phyloP scores from a whole-genome alignment of 2,329 filamentous ascomycete genomes.

The Talaromyces sp. region DNA sequence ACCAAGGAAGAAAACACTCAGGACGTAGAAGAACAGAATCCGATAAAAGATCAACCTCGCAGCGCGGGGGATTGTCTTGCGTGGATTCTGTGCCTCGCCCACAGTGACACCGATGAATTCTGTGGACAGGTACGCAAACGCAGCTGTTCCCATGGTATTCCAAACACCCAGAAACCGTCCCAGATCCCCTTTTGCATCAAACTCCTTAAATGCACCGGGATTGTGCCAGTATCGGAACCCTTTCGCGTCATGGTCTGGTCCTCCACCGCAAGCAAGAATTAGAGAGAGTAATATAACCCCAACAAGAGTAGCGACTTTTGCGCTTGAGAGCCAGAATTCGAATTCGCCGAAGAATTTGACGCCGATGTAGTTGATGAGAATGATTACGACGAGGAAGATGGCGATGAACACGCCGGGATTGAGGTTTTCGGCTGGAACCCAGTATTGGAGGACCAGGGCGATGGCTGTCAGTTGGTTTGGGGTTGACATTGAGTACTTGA shows the following conservation, averaged over 20 bases:
- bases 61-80: constrained; percentile 68
- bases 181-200: constrained; percentile 40
- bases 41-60: constrained; percentile 76
- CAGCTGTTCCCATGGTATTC: constrained; percentile 67
- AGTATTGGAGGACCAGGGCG: constrained; percentile 61
- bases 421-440: constrained; percentile 54
- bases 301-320: constrained; percentile 61
- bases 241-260: constrained; percentile 51
- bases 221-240: constrained; percentile 64
- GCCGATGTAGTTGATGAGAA: constrained; percentile 58
- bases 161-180: constrained; percentile 61
- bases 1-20: constrained; percentile 69
- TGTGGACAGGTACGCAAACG: constrained; percentile 72
- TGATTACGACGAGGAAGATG: constrained; percentile 55
- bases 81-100: constrained; percentile 72
- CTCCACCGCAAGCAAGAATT: constrained; percentile 23
- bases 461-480: constrained; percentile 53
- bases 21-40: constrained; percentile 73
- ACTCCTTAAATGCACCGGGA: constrained; percentile 56
- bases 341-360: constrained; percentile 61
- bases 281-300: constrained; percentile 30
- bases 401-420: constrained; percentile 60
- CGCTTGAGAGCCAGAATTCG: constrained; percentile 61
- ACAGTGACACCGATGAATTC: constrained; percentile 73
- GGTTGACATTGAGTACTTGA: constrained; percentile 59